Conservation (phyloP, 1,284 basidiomycete species). For the Exobasidium cylindrosporum region DNA sequence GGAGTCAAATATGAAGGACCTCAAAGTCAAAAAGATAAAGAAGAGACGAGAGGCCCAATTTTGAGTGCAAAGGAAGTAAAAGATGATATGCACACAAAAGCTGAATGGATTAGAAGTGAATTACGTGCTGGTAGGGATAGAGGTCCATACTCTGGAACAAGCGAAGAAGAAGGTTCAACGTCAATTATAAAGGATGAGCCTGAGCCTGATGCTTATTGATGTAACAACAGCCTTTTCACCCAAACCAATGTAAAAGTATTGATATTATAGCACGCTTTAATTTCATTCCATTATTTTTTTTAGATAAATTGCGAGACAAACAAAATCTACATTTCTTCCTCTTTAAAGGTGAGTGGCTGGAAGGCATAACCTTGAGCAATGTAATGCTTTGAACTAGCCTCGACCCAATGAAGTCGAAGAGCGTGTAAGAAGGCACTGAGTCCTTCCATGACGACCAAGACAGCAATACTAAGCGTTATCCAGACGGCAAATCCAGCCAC, state of each 20-base stretch:
- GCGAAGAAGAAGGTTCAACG: neutral
- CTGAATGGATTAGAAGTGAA: slow-evolving; percentile 35
- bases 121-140: slow-evolving; percentile 15
- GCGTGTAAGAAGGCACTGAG: slow-evolving; percentile 78
- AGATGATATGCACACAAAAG: slow-evolving; percentile 35
- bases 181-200: neutral
- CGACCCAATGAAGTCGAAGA: slow-evolving; percentile 94
- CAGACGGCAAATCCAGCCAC: slow-evolving; percentile 72
- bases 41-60: slow-evolving; percentile 38
- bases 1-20: slow-evolving; percentile 31
- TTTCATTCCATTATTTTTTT: too few relatives aligned
- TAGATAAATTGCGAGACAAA: too few relatives aligned
- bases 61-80: slow-evolving; percentile 42
- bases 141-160: slow-evolving; percentile 2
- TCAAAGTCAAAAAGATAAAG: slow-evolving; percentile 40
- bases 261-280: too few relatives aligned
- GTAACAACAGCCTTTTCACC: too few relatives aligned
- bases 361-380: slow-evolving; percentile 74
- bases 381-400: slow-evolving; percentile 95
- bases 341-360: slow-evolving; percentile 37
- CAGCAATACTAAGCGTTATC: slow-evolving; percentile 72
- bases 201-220: slow-evolving; percentile 6
- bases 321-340: slow-evolving; percentile 14
- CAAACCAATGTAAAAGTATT: too few relatives aligned
- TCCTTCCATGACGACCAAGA: slow-evolving; percentile 84